These are phyloP conservation scores for Crotalaria pallida DNA, from an alignment of 306 rosid genomes.

Conservation along the genomic window DNA sequence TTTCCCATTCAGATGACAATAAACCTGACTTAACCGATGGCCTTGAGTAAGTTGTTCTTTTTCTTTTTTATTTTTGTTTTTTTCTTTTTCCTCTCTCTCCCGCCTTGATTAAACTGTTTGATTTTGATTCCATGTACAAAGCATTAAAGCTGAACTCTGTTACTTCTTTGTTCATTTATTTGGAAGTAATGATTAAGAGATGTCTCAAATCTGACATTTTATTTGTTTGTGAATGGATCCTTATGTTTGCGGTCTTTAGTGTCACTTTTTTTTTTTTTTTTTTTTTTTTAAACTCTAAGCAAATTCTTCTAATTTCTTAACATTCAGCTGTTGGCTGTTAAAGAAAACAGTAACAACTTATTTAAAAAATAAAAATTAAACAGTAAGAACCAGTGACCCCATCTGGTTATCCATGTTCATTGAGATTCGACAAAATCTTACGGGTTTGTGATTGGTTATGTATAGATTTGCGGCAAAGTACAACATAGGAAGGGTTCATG, in stretches of 20 bases:
- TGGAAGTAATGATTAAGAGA: neutral
- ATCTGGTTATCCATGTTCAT: too few relatives aligned
- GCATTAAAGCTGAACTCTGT: too few relatives aligned
- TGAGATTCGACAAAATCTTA: too few relatives aligned
- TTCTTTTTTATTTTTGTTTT: neutral
- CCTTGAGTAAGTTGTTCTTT: conserved; percentile 33
- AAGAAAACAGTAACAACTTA: neutral
- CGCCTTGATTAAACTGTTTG: neutral
- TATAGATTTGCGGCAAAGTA: too few relatives aligned
- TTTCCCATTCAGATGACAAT: conserved; percentile 32
- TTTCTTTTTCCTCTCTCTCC: neutral
- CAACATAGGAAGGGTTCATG: too few relatives aligned
- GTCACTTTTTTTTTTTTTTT: too few relatives aligned
- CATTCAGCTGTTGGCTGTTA: neutral
- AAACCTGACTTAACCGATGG: conserved; percentile 25
- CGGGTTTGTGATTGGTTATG: too few relatives aligned
- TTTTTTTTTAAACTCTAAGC: neutral
- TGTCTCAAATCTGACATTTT: neutral
- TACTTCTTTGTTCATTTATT: neutral
- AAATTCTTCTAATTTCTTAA: neutral
- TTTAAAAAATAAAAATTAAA: too few relatives aligned
- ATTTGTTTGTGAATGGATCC: neutral
- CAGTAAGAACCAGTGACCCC: neutral
- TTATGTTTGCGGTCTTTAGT: neutral
- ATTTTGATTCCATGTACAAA: too few relatives aligned